These are phyloP conservation scores for Arxiozyma telluris DNA, from an alignment of 1,139 yeast genomes.

Conservation along the genomic window DNA sequence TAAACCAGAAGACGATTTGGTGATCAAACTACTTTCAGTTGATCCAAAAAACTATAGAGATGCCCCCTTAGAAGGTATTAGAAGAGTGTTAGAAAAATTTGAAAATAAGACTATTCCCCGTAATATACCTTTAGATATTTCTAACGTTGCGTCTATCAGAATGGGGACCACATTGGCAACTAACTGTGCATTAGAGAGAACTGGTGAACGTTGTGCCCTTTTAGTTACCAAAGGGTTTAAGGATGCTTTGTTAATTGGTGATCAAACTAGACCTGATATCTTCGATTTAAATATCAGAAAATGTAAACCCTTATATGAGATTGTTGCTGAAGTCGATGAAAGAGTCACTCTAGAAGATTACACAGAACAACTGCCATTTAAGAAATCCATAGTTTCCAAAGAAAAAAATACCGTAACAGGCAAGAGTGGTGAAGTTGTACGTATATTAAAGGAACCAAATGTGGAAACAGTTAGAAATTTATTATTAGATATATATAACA, in stretches of 20 bases:
- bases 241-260: slow-evolving; percentile 56
- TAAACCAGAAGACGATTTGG: slow-evolving; percentile 41
- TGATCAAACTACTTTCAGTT: slow-evolving; percentile 67
- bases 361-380: slow-evolving; percentile 45
- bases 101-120: slow-evolving; percentile 45
- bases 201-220: slow-evolving; percentile 44
- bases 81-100: slow-evolving; percentile 60
- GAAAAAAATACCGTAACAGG: slow-evolving; percentile 39
- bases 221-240: slow-evolving; percentile 46
- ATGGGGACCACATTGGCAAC: slow-evolving; percentile 84
- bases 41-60: slow-evolving; percentile 81
- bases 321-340: slow-evolving; percentile 59
- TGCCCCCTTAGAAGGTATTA: slow-evolving; percentile 86
- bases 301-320: slow-evolving; percentile 51
- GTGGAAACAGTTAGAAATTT: slow-evolving; percentile 33
- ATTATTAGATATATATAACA: slow-evolving; percentile 37
- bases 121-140: slow-evolving; percentile 39
- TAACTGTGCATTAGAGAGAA: slow-evolving; percentile 51
- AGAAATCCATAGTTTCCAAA: slow-evolving; percentile 24
- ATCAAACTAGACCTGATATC: slow-evolving; percentile 59
- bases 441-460: slow-evolving; percentile 45
- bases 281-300: slow-evolving; percentile 55
- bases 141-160: slow-evolving; percentile 47
- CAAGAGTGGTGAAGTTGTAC: slow-evolving; percentile 54
- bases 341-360: slow-evolving; percentile 62